Evolutionary conservation across 2,329 filamentous ascomycete genomes (phyloP), one percentile per base, ranked within the genome.

Genomic region (Cladosporium sphaerospermum): DNA sequence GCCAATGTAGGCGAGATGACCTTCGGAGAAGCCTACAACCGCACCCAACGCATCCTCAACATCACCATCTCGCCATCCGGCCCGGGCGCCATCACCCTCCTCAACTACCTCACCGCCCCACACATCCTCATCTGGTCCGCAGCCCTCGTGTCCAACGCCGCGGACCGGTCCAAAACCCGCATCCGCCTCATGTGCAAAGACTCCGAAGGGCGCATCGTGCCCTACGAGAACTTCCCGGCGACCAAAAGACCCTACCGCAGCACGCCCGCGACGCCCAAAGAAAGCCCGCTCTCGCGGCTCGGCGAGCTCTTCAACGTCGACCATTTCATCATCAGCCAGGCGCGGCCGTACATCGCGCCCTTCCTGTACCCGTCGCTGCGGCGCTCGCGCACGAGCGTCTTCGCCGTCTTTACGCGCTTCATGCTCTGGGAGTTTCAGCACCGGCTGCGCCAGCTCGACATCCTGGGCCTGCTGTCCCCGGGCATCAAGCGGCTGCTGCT

Each of bases 311-410:
- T 93, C 78, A 95, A 95, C 67, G 88, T 95, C 50, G 95, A 96
- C 66, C 91, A 96, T 73, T 96, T 95, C 71, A 89, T 97, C 59
- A 84, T 97, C 60, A 93, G 88, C 59, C 92, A 96, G 73, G 90
- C 92, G 1, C 80, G 91, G 3, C 92, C 92, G 0, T 96, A 95
- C 69, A 77, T 96, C 13, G 85, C 92, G 28, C 91, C 91, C 0
- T 93, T 53, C 50, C 50, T 53, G 16, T 45, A 45, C 36, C 42
- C 50, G 2, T 45, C 43, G 11, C 33, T 42, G 10, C 50, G 43
- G 3, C 48, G 48, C 3, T 51, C 44, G 40, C 42, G 42, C 33
- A 51, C 48, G 14, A 51, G 31, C 31, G 18, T 18, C 32, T 33
- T 36, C 8, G 41, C 54, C 2, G 45, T 28, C 42, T 59, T 77